phyloP scores from a whole-genome alignment of 73 alveolate genomes.

The Tetrahymena elliotti region DNA sequence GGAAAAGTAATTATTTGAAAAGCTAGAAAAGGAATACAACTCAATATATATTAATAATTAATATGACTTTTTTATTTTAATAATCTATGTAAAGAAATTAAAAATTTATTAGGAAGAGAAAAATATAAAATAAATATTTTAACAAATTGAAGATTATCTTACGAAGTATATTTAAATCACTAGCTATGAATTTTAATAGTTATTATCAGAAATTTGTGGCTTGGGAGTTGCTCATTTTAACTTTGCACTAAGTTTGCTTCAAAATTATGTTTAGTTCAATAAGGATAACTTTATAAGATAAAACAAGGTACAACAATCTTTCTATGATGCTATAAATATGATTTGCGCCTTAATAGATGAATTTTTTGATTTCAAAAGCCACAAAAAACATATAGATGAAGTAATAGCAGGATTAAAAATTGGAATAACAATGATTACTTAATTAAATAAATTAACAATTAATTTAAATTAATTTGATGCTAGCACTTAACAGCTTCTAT shows the following conservation, averaged over 20 bases:
- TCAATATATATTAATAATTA: neutral
- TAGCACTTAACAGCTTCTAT: neutral
- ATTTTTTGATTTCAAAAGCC: neutral
- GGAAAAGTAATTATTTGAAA: neutral
- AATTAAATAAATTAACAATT: neutral
- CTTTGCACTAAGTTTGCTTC: neutral
- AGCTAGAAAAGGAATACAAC: neutral
- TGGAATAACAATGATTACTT: neutral
- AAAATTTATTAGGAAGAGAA: neutral
- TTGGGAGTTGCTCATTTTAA: neutral
- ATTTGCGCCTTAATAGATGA: neutral
- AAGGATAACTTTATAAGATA: neutral
- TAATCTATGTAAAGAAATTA: neutral
- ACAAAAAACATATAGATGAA: neutral
- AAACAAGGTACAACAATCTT: neutral
- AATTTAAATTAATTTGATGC: neutral
- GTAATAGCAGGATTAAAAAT: neutral
- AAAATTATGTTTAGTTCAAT: neutral
- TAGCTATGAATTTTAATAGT: neutral
- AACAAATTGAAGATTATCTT: neutral
- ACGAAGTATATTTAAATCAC: neutral
- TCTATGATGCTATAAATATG: neutral
- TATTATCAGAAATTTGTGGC: neutral
- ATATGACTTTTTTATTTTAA: neutral
- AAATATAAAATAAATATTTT: neutral